A percentile compares a stretch with the other conserved stretches of the same genome.
Evolutionary conservation across 208 protist species (phyloP).

Genomic region (Wallacemonas sp.): DNA sequence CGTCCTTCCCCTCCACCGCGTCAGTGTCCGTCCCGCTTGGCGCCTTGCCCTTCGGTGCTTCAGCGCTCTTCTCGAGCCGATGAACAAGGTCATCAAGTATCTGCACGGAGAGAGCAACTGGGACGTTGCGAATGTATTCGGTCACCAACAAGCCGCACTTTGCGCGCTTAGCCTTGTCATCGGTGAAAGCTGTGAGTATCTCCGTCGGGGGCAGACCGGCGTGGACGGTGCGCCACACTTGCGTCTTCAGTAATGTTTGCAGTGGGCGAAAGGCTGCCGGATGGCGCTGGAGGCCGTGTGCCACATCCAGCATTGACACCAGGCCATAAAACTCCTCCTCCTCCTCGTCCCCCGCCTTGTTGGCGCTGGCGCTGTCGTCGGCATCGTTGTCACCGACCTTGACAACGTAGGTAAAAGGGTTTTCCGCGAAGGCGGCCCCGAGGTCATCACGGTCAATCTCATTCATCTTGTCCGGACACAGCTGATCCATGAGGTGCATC

Average conservation of each 20-base stretch:
- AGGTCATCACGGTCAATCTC: constrained; percentile 84
- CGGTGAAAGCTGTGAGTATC: constrained; percentile 21
- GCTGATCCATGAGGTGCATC: constrained; percentile 84
- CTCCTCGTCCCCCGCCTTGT: constrained; percentile 35
- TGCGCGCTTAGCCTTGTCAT: constrained; percentile 13
- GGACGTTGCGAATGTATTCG: constrained; percentile 86
- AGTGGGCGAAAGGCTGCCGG: constrained; percentile 36
- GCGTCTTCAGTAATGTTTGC: constrained; percentile 39
- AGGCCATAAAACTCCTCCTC: constrained; percentile 83
- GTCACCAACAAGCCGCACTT: constrained; percentile 75
- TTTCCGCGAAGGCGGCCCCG: constrained; percentile 51
- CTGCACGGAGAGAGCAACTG: constrained; percentile 77
- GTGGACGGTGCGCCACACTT: constrained; percentile 64
- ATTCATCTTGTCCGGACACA: constrained; percentile 82
- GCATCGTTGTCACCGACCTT: constrained; percentile 54
- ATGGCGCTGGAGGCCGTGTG: constrained; percentile 40
- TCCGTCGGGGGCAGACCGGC: constrained; percentile 69
- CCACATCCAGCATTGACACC: constrained; percentile 61
- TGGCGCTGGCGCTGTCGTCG: constrained; percentile 14
- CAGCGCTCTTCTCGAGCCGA: constrained; percentile 37
- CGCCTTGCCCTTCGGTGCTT: no score
- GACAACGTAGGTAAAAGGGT: constrained; percentile 76
- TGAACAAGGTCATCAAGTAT: constrained; percentile 58
- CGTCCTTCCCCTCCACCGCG: not conserved
- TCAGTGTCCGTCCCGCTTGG: not conserved